These are phyloP conservation scores for Annona cherimola DNA, from an alignment of 164 flowering plant genomes.

Conservation along the genomic window DNA sequence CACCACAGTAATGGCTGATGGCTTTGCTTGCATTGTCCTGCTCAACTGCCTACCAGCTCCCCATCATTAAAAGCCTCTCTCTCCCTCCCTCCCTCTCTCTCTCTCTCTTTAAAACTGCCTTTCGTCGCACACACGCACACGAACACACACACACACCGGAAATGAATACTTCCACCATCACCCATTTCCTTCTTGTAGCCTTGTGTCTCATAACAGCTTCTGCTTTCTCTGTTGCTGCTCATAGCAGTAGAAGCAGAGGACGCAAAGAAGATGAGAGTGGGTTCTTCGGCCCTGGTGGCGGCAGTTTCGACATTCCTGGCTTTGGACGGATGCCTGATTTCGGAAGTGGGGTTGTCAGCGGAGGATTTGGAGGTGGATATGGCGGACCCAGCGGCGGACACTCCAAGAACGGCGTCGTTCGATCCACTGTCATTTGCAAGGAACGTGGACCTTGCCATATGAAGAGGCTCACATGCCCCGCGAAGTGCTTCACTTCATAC, in stretches of 20 bases:
- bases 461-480: conserved; percentile 80
- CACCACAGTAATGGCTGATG: too few species aligned
- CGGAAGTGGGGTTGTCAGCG: conserved; percentile 39
- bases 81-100: too few species aligned
- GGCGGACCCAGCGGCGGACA: conserved; percentile 72
- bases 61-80: too few species aligned
- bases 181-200: conserved; percentile 17
- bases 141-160: neutral
- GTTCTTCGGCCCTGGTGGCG: conserved; percentile 32
- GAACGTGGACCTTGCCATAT: conserved; percentile 71
- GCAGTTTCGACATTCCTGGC: conserved; percentile 45
- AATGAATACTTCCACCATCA: conserved; percentile 15
- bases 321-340: neutral
- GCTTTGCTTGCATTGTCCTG: too few species aligned
- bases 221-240: conserved; percentile 17
- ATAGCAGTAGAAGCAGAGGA: conserved; percentile 14
- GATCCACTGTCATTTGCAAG: conserved; percentile 59
- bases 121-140: neutral
- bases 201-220: conserved; percentile 27
- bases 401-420: conserved; percentile 44
- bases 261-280: conserved; percentile 20
- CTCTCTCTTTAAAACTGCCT: neutral
- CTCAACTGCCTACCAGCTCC: too few species aligned
- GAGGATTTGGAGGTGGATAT: conserved; percentile 70
- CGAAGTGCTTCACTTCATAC: conserved; percentile 74